Percentiles rank a stretch among this genome's conserved stretches.
phyloP scores from a whole-genome alignment of 495 filamentous ascomycete genomes.

The Extremus antarcticus region DNA sequence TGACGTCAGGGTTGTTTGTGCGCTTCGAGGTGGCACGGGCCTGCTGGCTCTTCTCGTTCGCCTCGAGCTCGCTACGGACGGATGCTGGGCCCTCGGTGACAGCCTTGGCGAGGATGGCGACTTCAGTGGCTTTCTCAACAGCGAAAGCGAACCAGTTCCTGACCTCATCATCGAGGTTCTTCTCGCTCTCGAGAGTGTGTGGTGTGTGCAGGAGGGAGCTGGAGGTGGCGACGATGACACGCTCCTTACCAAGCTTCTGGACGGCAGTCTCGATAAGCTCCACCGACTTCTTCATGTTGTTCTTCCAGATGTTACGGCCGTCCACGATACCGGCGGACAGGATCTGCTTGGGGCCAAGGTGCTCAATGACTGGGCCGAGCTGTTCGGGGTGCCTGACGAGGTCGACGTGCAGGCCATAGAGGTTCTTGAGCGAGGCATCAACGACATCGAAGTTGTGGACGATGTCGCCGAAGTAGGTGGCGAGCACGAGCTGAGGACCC shows the following conservation, averaged over 20 bases:
- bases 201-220: constrained; percentile 95
- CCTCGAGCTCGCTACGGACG: constrained; percentile 76
- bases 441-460: constrained; percentile 95
- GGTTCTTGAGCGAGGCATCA: constrained; percentile 46
- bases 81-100: constrained; percentile 80
- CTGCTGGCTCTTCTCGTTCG: constrained; percentile 85
- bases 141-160: constrained; percentile 98
- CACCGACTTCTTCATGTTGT: constrained; percentile 84
- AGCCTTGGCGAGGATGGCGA: constrained; percentile 91
- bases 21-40: constrained; percentile 79
- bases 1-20: constrained; percentile 93
- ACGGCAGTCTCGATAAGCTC: constrained; percentile 77
- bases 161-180: constrained; percentile 86
- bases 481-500: constrained; percentile 70
- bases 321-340: constrained; percentile 94
- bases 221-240: constrained; percentile 91
- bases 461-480: constrained; percentile 98
- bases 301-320: constrained; percentile 99
- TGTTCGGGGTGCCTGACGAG: constrained; percentile 96
- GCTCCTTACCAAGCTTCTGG: constrained; percentile 87
- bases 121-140: constrained; percentile 82
- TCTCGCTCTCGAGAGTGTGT: constrained; percentile 94
- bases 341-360: constrained; percentile 72
- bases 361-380: constrained; percentile 64
- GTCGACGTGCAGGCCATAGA: constrained; percentile 85